These are phyloP conservation scores for Mesembryanthemum crystallinum DNA, from an alignment of 148 eudicot species.

Conservation along the genomic window DNA sequence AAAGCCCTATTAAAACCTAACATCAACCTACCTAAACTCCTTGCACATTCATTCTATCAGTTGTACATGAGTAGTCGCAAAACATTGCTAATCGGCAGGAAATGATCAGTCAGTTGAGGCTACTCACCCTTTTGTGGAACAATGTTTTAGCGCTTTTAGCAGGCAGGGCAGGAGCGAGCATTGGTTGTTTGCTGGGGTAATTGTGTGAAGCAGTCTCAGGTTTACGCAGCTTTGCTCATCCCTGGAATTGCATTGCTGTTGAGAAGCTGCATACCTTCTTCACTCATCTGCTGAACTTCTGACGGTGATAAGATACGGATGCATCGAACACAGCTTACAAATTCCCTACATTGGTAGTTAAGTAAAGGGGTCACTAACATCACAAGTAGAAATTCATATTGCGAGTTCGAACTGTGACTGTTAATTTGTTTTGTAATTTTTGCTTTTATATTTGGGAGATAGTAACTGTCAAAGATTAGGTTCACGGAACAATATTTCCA, in stretches of 20 bases:
- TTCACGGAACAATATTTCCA: no score
- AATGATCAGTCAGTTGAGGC: background rate
- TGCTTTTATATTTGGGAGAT: no score
- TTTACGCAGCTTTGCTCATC: conserved; percentile 17
- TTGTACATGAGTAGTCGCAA: background rate
- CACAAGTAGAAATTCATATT: background rate
- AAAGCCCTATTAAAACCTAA: background rate
- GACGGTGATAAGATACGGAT: conserved; percentile 81
- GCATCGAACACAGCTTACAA: conserved; percentile 82
- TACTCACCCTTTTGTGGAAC: background rate
- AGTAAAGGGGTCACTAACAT: background rate
- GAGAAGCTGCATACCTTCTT: conserved; percentile 91
- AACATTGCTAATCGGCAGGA: background rate
- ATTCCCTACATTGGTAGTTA: conserved; percentile 55
- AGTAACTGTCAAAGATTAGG: no score
- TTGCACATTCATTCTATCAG: background rate
- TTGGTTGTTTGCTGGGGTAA: background rate
- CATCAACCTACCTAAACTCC: conserved; percentile 7
- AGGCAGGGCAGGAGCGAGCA: background rate
- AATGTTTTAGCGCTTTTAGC: background rate
- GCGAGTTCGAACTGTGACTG: no score
- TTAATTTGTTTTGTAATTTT: no score
- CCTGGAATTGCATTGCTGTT: conserved; percentile 45
- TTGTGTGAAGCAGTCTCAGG: background rate
- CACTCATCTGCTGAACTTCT: conserved; percentile 92